A percentile compares a stretch with the other conserved stretches of the same genome.
phyloP scores from a whole-genome alignment of 1,284 basidiomycete genomes.

The Ustilago trichophora region DNA sequence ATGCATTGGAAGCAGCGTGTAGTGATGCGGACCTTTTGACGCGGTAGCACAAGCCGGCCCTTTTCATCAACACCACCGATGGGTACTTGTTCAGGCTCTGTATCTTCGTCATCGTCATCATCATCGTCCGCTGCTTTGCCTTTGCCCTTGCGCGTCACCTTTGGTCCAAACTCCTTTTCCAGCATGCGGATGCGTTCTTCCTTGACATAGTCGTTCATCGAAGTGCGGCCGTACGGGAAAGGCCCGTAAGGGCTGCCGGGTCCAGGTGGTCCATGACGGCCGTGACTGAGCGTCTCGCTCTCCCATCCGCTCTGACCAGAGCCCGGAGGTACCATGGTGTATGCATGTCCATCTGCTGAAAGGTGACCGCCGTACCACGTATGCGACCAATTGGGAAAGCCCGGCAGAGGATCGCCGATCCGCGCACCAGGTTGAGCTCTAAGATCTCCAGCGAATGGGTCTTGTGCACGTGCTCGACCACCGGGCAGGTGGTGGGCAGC shows the following conservation, averaged over 20 bases:
- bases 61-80: constrained; percentile 38
- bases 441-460: constrained; percentile 2
- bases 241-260: constrained; percentile 4
- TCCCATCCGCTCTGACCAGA: constrained; percentile 57
- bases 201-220: constrained; percentile 42
- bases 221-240: constrained; percentile 17
- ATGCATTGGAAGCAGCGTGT: constrained; percentile 43
- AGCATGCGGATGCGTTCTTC: constrained; percentile 59
- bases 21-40: constrained; percentile 27
- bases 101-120: constrained; percentile 34
- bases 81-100: constrained; percentile 22
- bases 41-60: constrained; percentile 38
- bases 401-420: constrained; percentile 45
- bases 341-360: constrained; percentile 59
- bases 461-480: constrained; percentile 5
- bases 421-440: constrained; percentile 1
- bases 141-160: constrained; percentile 36
- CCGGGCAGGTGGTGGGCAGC: constrained; percentile 48
- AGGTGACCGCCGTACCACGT: constrained; percentile 59
- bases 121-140: constrained; percentile 13
- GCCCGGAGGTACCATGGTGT: constrained; percentile 49
- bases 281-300: constrained; percentile 48
- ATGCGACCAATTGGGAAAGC: constrained; percentile 49
- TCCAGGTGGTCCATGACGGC: constrained; percentile 1
- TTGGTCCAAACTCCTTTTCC: constrained; percentile 58